Evolutionary conservation across 1,284 basidiomycete species (phyloP).

Genomic region (Naganishia sp.): DNA sequence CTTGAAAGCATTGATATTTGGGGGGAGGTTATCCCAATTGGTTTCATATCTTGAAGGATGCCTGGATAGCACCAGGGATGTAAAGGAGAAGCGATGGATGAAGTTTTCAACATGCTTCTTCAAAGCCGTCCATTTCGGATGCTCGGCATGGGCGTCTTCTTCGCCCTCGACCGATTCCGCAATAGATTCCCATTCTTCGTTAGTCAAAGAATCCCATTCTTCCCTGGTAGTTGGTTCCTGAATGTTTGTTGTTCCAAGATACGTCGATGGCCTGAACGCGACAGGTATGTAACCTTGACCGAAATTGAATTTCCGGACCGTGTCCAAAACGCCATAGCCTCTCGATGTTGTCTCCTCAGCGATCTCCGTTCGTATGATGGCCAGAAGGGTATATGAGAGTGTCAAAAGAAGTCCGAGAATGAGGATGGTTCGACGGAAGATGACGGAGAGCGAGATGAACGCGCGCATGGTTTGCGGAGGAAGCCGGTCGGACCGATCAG

Average conservation of each 20-base stretch:
- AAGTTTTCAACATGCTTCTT: neutral
- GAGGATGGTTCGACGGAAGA: neutral
- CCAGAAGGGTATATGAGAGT: neutral
- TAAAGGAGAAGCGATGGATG: neutral
- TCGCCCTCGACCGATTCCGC: neutral
- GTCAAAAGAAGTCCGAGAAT: neutral
- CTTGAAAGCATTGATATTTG: constrained; percentile 27
- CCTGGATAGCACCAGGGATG: neutral
- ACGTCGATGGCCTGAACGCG: constrained; percentile 17
- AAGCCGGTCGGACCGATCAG: too few species aligned
- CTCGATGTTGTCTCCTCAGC: neutral
- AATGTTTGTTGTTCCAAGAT: neutral
- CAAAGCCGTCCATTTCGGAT: neutral
- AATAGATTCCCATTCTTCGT: constrained; percentile 7
- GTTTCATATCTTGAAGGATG: neutral
- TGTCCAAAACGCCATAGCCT: constrained; percentile 1
- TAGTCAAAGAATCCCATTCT: neutral
- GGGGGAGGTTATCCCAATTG: constrained; percentile 27
- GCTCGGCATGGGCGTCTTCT: neutral
- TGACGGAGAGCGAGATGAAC: constrained; percentile 7
- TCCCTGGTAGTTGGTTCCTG: constrained; percentile 13
- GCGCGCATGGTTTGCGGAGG: neutral
- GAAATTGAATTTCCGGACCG: constrained; percentile 1
- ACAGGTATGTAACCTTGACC: constrained; percentile 8
- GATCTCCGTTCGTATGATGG: neutral